These are phyloP conservation scores for Phascolomyces articulosus DNA, from an alignment of 371 early-diverging fungal genomes.

Conservation along the genomic window DNA sequence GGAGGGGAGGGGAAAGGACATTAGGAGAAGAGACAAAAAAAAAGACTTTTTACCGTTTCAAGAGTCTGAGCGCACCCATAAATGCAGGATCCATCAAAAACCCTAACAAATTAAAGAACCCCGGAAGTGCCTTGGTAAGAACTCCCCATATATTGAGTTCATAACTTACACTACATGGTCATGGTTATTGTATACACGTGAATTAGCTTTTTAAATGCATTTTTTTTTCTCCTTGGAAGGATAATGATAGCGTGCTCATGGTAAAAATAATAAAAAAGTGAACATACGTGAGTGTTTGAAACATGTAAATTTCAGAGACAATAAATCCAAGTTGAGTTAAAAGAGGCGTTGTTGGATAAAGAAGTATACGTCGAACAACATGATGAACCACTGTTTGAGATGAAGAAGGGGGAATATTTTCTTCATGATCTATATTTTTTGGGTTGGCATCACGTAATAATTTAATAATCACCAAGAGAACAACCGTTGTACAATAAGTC, in stretches of 20 bases:
- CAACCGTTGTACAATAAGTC: constrained; percentile 20
- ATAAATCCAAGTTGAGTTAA: constrained; percentile 30
- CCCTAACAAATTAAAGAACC: constrained; percentile 25
- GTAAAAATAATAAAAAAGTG: no score
- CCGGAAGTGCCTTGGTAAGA: constrained; percentile 20
- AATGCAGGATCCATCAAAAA: constrained; percentile 31
- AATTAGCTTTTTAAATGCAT: no score
- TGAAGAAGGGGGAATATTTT: not conserved
- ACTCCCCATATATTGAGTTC: constrained; percentile 27
- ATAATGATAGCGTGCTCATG: no score
- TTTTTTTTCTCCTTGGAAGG: no score
- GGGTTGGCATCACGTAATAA: constrained; percentile 10
- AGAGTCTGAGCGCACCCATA: constrained; percentile 3
- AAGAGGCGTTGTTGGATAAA: constrained; percentile 24
- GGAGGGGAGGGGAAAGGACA: no score
- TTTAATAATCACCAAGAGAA: constrained; percentile 13
- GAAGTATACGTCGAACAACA: constrained; percentile 29
- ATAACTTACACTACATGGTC: constrained; percentile 19
- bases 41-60: constrained; percentile 21
- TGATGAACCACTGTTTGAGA: constrained; percentile 12
- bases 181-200: not conserved
- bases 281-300: constrained; percentile 13
- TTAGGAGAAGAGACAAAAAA: no score
- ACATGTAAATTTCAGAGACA: constrained; percentile 28
- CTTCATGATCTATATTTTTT: constrained; percentile 9